Percentiles rank a stretch among this genome's conserved stretches.
Conservation (phyloP, 2,329 filamentous ascomycete species). For the Colletotrichum sp. region DNA sequence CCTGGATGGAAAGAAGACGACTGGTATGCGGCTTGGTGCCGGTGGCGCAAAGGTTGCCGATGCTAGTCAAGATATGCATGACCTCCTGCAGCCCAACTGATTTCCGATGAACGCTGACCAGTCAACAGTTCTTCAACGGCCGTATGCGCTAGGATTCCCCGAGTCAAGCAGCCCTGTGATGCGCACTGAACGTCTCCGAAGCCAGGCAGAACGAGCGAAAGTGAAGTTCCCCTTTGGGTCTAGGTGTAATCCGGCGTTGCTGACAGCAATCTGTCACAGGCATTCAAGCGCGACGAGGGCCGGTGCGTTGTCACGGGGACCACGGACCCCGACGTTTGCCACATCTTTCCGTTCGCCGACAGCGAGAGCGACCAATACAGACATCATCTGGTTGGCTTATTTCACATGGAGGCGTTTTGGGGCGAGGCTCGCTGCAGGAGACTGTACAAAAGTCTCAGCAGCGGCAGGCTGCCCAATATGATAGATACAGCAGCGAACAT, state of each 20-base stretch:
- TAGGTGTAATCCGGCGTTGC: background rate
- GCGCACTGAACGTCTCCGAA: background rate
- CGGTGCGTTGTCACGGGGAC: background rate
- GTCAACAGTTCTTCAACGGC: background rate
- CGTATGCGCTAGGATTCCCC: background rate
- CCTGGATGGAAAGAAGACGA: background rate
- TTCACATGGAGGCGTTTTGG: background rate
- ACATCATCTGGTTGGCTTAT: background rate
- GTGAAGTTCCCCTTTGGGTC: background rate
- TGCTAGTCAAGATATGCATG: background rate
- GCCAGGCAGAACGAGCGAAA: background rate
- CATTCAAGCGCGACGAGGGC: background rate
- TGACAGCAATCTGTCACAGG: background rate
- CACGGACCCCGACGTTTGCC: background rate
- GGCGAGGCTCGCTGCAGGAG: background rate
- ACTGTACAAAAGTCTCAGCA: background rate
- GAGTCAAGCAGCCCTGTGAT: background rate
- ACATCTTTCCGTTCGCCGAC: background rate
- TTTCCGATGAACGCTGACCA: background rate
- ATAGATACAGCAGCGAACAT: background rate
- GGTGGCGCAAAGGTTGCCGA: background rate
- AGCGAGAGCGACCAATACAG: background rate
- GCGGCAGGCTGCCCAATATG: background rate
- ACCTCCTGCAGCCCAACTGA: background rate
- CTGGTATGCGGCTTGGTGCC: background rate